These are phyloP conservation scores for Endothia cerciana DNA, from an alignment of 2,329 filamentous ascomycete species.

Conservation along the genomic window DNA sequence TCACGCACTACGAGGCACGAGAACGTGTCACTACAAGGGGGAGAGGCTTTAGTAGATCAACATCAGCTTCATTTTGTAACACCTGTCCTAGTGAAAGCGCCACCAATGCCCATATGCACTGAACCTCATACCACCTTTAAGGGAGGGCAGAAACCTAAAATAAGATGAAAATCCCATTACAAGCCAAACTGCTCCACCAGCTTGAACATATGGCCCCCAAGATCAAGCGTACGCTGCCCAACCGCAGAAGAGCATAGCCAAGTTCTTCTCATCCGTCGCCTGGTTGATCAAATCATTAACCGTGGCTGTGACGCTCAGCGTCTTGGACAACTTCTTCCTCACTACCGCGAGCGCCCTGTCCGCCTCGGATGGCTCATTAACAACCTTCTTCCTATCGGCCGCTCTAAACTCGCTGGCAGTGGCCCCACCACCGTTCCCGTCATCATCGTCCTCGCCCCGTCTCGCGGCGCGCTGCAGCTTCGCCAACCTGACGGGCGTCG, in stretches of 20 bases:
- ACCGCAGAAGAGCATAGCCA: constrained; percentile 85
- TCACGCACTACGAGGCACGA: neutral
- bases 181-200: neutral
- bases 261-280: constrained; percentile 87
- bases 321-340: constrained; percentile 93
- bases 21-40: neutral
- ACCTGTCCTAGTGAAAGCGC: too few species aligned
- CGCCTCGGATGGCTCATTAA: constrained; percentile 73
- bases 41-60: neutral
- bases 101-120: too few species aligned
- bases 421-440: constrained; percentile 38
- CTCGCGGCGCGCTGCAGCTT: constrained; percentile 65
- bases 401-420: constrained; percentile 42
- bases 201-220: neutral
- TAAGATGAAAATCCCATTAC: neutral
- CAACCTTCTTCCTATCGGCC: constrained; percentile 43
- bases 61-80: too few species aligned
- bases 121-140: too few species aligned
- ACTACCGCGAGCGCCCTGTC: constrained; percentile 91
- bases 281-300: constrained; percentile 98
- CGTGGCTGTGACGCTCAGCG: constrained; percentile 88
- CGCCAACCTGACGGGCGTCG: constrained; percentile 70
- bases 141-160: neutral
- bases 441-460: constrained; percentile 45
- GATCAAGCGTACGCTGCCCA: constrained; percentile 48